Base-by-base conservation (phyloP, 805 yeast genomes). In the Soucietia sequanensis region DNA sequence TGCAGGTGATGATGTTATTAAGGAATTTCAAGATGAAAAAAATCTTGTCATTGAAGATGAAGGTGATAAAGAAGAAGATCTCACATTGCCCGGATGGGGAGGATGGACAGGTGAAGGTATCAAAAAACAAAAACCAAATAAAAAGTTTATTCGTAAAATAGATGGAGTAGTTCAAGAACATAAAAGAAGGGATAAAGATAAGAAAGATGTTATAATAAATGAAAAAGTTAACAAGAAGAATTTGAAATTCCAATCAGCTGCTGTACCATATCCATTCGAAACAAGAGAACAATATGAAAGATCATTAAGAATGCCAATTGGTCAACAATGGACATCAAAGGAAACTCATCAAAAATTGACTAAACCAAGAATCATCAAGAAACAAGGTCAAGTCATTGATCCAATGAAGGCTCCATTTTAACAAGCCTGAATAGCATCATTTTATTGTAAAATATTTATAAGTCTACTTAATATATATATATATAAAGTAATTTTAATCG, bases 71-170 rank as follows among this genome's bases (percentile, higher is more conserved):
- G 89, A 82, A 50, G 81, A 84, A 39, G 96, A 90, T 55, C 64
- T 84, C 31, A 83, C 95, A 0, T 62, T 90, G 34, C 98, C 97
- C 3, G 99, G 99, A 1, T 93, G 98, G 97, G 98, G 98, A 31
- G 85, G 84, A 28, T 93, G 99, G 99, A 84, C 91, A 8, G 96
- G 96, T 24, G 78, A 75, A 7, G 59, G 49, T 14, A 22, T 17
- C 16, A 50, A 53, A 27, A 61, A 51, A 38, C 54, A 46, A 12
- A 66, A 67, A 56, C 72, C 74, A 54, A 79, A 76, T 56, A 75
- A 78, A 54, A 83, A 80, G 56, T 70, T 84, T 37, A 70, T 82
- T 23, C 78, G 84, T 48, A 85, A 78, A 45, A 68, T 86, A 18
- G 78, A 81, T 50, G 98, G 99, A 31, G 80, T 89, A 32, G 82